Conservation (phyloP, 768 basidiomycete species). For the Holtermannia corniformis region DNA sequence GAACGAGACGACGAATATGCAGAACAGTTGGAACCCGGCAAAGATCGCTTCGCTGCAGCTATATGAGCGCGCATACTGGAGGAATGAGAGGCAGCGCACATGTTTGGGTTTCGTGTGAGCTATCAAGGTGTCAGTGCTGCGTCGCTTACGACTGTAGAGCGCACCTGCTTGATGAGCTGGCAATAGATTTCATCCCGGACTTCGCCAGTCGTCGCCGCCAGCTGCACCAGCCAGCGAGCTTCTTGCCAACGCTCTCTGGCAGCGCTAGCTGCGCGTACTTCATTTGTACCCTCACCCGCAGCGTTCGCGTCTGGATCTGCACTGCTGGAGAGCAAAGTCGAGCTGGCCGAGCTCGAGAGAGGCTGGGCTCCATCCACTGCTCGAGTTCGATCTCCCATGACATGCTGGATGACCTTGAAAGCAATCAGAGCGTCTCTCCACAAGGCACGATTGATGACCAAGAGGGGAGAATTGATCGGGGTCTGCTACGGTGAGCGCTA, state of each 20-base stretch:
- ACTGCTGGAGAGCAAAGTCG: background rate
- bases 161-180: slow-evolving; percentile 73
- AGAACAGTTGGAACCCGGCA: slow-evolving; percentile 87
- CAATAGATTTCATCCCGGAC: slow-evolving; percentile 89
- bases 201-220: slow-evolving; percentile 70
- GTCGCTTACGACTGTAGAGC: background rate
- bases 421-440: slow-evolving; percentile 69
- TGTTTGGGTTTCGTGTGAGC: too few species aligned
- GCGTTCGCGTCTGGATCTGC: background rate
- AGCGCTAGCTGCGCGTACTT: background rate
- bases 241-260: background rate
- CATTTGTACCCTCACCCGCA: background rate
- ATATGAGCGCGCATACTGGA: background rate
- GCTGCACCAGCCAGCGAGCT: slow-evolving; percentile 65
- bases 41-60: slow-evolving; percentile 64
- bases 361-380: slow-evolving; percentile 23
- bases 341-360: background rate
- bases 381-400: slow-evolving; percentile 86
- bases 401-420: slow-evolving; percentile 81
- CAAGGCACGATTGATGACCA: slow-evolving; percentile 57
- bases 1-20: slow-evolving; percentile 82
- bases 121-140: background rate
- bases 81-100: background rate
- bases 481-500: slow-evolving; percentile 42
- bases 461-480: slow-evolving; percentile 62